Percentiles rank a stretch among this genome's conserved stretches.
Evolutionary conservation across 257 asterid species (phyloP).

Genomic region (Fraxinus quadrangulata): DNA sequence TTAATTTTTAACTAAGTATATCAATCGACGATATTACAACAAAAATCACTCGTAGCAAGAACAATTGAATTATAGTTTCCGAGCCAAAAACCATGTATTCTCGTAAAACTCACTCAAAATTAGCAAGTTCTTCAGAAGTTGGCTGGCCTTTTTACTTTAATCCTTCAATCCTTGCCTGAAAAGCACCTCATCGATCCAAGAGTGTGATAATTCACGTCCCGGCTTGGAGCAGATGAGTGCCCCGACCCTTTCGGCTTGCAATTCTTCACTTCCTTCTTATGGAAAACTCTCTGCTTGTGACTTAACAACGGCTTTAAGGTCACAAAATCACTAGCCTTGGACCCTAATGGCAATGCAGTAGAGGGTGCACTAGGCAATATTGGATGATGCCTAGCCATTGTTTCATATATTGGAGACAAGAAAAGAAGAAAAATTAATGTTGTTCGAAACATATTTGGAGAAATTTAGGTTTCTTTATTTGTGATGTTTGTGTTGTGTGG

Average conservation of each 20-base stretch:
- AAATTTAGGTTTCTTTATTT: conserved; percentile 4
- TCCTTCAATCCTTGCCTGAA: conserved; percentile 22
- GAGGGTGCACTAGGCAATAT: conserved; percentile 58
- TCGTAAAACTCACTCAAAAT: not conserved
- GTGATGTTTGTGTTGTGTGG: conserved; percentile 1
- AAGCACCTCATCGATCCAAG: conserved; percentile 50
- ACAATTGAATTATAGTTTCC: not conserved
- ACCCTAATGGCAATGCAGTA: conserved; percentile 40
- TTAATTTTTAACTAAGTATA: too few species aligned
- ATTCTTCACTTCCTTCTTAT: conserved; percentile 39
- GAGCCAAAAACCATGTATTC: not conserved
- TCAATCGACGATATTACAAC: not conserved
- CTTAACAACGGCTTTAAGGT: conserved; percentile 41
- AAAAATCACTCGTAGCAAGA: not conserved
- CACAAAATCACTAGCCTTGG: conserved; percentile 10
- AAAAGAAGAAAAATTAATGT: conserved; percentile 36
- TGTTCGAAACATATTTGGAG: conserved; percentile 27
- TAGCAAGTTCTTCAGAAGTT: not conserved
- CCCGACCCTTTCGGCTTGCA: conserved; percentile 79
- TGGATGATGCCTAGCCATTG: conserved; percentile 62
- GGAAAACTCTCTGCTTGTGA: conserved; percentile 38
- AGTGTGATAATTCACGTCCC: conserved; percentile 57
- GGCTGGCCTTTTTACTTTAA: not conserved
- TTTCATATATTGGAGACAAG: conserved; percentile 29
- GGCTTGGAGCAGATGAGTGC: conserved; percentile 86